phyloP scores from a whole-genome alignment of 306 rosid genomes.

The Pyrus betulifolia region DNA sequence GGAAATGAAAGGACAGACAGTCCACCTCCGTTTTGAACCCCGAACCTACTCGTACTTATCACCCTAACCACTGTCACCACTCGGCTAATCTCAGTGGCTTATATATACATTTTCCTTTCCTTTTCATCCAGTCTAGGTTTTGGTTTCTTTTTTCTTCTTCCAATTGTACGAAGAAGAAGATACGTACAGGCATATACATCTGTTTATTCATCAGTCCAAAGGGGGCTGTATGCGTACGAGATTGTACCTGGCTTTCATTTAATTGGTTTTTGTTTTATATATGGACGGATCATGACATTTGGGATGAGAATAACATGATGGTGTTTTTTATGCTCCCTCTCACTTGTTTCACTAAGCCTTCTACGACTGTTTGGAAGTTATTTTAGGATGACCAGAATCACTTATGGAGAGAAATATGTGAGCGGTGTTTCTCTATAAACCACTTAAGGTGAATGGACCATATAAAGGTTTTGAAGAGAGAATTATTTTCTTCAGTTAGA shows the following conservation, averaged over 20 bases:
- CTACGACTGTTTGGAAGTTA: background rate
- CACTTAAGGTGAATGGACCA: background rate
- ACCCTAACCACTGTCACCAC: too few species aligned
- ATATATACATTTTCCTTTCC: background rate
- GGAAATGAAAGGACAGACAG: too few species aligned
- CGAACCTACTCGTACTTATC: background rate
- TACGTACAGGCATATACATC: background rate
- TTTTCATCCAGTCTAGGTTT: background rate
- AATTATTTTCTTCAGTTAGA: too few species aligned
- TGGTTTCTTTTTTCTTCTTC: background rate
- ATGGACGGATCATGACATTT: background rate
- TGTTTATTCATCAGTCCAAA: background rate
- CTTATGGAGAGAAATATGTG: background rate
- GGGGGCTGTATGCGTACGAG: background rate
- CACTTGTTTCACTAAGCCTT: background rate
- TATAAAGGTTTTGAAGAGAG: background rate
- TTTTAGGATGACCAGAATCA: too few species aligned
- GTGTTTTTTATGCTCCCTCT: background rate
- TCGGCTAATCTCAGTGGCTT: background rate
- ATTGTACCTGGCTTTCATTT: background rate
- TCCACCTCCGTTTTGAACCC: background rate
- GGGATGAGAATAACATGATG: background rate
- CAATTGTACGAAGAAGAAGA: background rate
- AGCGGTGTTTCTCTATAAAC: too few species aligned
- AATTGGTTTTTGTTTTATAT: background rate